phyloP scores from a whole-genome alignment of 2,329 filamentous ascomycete species.

The Fusarium mexicanum region DNA sequence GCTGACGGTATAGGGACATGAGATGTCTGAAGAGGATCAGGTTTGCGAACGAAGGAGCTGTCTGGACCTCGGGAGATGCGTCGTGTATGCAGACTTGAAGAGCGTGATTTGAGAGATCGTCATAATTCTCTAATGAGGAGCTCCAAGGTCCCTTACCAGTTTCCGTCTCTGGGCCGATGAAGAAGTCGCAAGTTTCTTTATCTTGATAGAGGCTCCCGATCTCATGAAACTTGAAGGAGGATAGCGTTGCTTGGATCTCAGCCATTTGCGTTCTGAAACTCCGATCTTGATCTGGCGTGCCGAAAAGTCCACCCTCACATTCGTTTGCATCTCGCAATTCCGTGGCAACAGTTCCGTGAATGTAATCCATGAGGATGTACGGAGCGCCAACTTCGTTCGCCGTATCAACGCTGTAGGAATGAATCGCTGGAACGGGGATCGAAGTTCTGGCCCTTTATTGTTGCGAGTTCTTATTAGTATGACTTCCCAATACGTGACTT shows the following conservation, averaged over 20 bases:
- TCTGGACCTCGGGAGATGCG: background rate
- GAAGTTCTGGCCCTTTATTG: background rate
- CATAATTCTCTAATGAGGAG: background rate
- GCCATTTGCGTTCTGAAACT: background rate
- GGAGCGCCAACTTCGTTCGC: background rate
- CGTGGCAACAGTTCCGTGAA: background rate
- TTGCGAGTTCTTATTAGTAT: background rate
- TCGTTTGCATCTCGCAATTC: background rate
- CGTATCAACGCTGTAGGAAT: background rate
- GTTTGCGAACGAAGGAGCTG: background rate
- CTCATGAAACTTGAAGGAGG: background rate
- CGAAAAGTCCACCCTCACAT: background rate
- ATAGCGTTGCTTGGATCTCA: background rate
- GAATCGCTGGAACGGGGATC: background rate
- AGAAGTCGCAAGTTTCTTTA: background rate
- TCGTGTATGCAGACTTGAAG: background rate
- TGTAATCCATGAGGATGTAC: background rate
- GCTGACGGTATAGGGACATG: background rate
- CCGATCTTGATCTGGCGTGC: background rate
- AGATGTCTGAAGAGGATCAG: background rate
- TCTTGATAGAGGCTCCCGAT: background rate
- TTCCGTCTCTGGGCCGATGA: background rate
- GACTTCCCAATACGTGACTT: background rate
- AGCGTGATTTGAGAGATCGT: background rate
- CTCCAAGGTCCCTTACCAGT: background rate